These are phyloP conservation scores for Diaporthe nobilis DNA, from an alignment of 2,329 filamentous ascomycete species.

Conservation along the genomic window DNA sequence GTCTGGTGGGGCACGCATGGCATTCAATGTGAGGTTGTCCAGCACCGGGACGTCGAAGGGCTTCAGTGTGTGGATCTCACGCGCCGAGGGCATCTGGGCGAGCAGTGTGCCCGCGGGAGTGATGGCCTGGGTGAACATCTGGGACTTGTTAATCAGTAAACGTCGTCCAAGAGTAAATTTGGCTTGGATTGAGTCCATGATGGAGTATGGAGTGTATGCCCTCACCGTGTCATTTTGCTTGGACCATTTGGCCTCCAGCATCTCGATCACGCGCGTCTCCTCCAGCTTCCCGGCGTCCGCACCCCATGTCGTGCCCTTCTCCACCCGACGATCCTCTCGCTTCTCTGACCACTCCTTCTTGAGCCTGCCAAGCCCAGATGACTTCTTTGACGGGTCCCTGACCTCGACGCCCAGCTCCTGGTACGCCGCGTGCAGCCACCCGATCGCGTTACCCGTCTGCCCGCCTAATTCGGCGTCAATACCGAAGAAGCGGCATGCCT, in stretches of 20 bases:
- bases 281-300: conserved; percentile 87
- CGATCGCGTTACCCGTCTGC: conserved; percentile 86
- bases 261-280: conserved; percentile 87
- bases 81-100: conserved; percentile 86
- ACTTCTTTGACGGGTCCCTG: conserved; percentile 64
- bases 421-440: conserved; percentile 85
- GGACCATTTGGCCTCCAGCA: conserved; percentile 90
- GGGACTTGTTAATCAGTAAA: conserved; percentile 26
- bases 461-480: conserved; percentile 89
- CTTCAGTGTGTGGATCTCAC: conserved; percentile 84
- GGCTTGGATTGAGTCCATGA: not conserved
- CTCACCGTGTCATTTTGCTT: conserved; percentile 93
- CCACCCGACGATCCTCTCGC: conserved; percentile 83
- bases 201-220: conserved; percentile 18
- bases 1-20: conserved; percentile 69
- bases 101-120: conserved; percentile 80
- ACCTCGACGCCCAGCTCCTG: conserved; percentile 78
- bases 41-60: conserved; percentile 76
- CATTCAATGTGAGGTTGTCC: conserved; percentile 74
- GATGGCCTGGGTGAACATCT: conserved; percentile 86
- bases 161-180: not conserved
- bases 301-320: conserved; percentile 82
- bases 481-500: conserved; percentile 90
- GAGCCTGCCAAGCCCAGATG: conserved; percentile 72
- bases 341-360: conserved; percentile 83